Evolutionary conservation across 805 yeast genomes (phyloP).

Genomic region (Spathaspora passalidarum): DNA sequence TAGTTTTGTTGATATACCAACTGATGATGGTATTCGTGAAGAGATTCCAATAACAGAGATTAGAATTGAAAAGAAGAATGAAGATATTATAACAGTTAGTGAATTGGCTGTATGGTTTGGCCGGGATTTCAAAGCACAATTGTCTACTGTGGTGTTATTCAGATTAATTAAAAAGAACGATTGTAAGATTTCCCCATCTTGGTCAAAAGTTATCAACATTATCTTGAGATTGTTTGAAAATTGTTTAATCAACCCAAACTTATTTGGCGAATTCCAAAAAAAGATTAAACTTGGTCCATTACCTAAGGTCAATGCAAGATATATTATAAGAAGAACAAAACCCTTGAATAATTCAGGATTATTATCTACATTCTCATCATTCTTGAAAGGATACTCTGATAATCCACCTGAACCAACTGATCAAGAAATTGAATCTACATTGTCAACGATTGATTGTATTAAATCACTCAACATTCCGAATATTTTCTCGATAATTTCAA

Average conservation of each 20-base stretch:
- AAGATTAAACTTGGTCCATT: constrained; percentile 50
- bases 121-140: constrained; percentile 85
- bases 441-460: constrained; percentile 80
- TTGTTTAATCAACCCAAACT: constrained; percentile 62
- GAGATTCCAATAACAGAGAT: constrained; percentile 45
- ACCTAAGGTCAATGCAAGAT: constrained; percentile 63
- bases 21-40: constrained; percentile 32
- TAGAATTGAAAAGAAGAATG: constrained; percentile 51
- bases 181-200: constrained; percentile 49
- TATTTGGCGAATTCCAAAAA: constrained; percentile 62
- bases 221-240: constrained; percentile 67
- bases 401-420: constrained; percentile 90
- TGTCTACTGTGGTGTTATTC: constrained; percentile 82
- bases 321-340: constrained; percentile 58
- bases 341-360: constrained; percentile 72
- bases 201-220: constrained; percentile 61
- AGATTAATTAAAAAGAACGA: constrained; percentile 64
- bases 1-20: neutral
- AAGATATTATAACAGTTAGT: constrained; percentile 63
- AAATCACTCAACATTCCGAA: constrained; percentile 60
- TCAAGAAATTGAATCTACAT: constrained; percentile 84
- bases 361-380: constrained; percentile 89
- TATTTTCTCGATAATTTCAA: constrained; percentile 52
- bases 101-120: constrained; percentile 84
- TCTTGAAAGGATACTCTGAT: constrained; percentile 81